These are phyloP conservation scores for Dictyostelium brefeldianum DNA, from an alignment of 78 protist species.

Conservation along the genomic window DNA sequence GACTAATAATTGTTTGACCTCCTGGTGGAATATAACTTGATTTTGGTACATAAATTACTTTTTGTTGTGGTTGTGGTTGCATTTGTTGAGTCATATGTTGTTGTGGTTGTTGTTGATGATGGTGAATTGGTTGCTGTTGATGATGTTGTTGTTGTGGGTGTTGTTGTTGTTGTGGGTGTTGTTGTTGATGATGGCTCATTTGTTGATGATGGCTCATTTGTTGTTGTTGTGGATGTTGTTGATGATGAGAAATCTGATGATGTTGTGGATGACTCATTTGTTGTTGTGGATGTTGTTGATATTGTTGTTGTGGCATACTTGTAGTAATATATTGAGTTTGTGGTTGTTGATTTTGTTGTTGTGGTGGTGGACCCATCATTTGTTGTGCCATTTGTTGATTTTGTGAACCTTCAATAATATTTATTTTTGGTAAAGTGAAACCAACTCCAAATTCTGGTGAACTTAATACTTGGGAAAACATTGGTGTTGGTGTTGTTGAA, in stretches of 20 bases:
- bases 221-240: not conserved
- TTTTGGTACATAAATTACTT: slow-evolving; percentile 9
- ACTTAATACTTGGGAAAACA: slow-evolving; percentile 27
- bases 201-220: not conserved
- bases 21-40: not conserved
- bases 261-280: slow-evolving; percentile 7
- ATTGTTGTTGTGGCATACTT: slow-evolving; percentile 8
- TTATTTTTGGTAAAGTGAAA: slow-evolving; percentile 32
- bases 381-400: not conserved
- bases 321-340: not conserved
- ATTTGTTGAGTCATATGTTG: not conserved
- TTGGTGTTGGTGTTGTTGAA: not conserved
- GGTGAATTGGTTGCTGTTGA: not conserved
- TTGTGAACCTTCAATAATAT: slow-evolving; percentile 5
- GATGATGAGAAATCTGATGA: slow-evolving; percentile 37
- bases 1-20: not conserved
- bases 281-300: slow-evolving; percentile 7
- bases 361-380: not conserved
- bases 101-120: not conserved
- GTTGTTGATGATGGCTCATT: not conserved
- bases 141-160: not conserved
- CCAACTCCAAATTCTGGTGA: slow-evolving; percentile 13
- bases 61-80: not conserved
- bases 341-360: slow-evolving; percentile 2
- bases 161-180: not conserved